Base-by-base conservation (phyloP, 2,329 filamentous ascomycete species). In the Tolypocladium tropicale region DNA sequence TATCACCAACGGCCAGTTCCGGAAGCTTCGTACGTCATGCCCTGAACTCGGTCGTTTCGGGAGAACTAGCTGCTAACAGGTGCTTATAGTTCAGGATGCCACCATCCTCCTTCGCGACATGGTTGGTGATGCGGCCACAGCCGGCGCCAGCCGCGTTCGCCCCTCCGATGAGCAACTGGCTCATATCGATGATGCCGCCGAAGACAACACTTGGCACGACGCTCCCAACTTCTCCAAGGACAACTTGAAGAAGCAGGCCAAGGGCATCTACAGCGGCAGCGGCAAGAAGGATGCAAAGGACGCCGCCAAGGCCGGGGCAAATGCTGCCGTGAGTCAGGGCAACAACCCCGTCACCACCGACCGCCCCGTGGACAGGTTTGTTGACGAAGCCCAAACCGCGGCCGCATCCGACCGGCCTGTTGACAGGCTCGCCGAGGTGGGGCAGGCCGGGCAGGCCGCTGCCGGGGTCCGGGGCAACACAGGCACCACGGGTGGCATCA, bases 1-100 rank as follows among this genome's bases (percentile, higher is more conserved):
- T 64, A 88, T 97, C 66, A 95, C 92, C 65, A 99, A 99, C 65
- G 94, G 94, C 62, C 92, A 97, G 70, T 96, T 95, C 79, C 83
- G 91, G 63, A 96, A 96, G 76, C 83, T 96, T 36, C 74, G 88
- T 87, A 82, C 71, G 86, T 83, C 52, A 3, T 14, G n/a, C 23
- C 30, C n/a, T n/a, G 10, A 16, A 18, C 28, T 6, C 37, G 11
- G 21, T 39, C n/a, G 6, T 21, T 10, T 16, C 14, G 10, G 28
- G 4, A 11, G 14, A 12, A 21, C 3, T 9, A 21, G n/a, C 16
- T 18, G 37, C 54, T 65, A 57, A 68, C 67, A 5, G 46, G 50
- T 58, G 53, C 25, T 18, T 2, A 23, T 16, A 80, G 78, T 96
- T 62, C 88, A 81, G 59, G 94, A 99, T 77, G 87, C 88, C 14